Evolutionary conservation across 176 grass and related monocot species (phyloP).

Genomic region (Juncus inflexus): DNA sequence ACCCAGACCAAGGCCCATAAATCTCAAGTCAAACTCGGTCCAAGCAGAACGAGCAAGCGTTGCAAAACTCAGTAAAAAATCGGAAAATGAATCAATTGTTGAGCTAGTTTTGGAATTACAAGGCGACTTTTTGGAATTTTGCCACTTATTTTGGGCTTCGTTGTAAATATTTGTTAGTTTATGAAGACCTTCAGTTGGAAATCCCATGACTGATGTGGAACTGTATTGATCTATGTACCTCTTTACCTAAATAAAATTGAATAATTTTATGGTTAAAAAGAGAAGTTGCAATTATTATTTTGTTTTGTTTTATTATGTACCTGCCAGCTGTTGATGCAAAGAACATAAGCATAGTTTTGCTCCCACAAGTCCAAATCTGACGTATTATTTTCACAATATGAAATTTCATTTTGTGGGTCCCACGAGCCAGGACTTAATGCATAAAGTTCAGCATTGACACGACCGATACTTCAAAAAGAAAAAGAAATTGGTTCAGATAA

Average conservation of each 20-base stretch:
- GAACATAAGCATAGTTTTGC: conserved; percentile 65
- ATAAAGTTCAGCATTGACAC: conserved; percentile 86
- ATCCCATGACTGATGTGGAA: conserved; percentile 86
- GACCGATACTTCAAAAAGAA: conserved; percentile 68
- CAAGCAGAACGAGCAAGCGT: conserved; percentile 91
- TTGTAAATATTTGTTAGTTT: conserved; percentile 52
- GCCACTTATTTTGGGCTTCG: conserved; percentile 60
- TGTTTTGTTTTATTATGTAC: conserved; percentile 30
- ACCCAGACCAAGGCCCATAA: conserved; percentile 64
- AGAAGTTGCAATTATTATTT: conserved; percentile 14
- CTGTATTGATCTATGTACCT: conserved; percentile 89
- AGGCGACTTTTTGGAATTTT: conserved; percentile 27
- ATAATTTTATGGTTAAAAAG: not conserved
- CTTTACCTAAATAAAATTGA: conserved; percentile 58
- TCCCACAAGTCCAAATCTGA: conserved; percentile 74
- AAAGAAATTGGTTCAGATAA: not conserved
- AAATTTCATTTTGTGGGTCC: conserved; percentile 35
- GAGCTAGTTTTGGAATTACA: conserved; percentile 35
- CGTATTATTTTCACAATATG: conserved; percentile 27
- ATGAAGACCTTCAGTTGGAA: conserved; percentile 63
- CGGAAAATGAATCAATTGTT: conserved; percentile 69
- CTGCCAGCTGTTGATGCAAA: conserved; percentile 95
- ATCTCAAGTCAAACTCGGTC: conserved; percentile 86
- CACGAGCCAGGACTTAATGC: conserved; percentile 75
- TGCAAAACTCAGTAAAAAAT: conserved; percentile 80